Evolutionary conservation across 2,329 filamentous ascomycete genomes (phyloP), one percentile per base, ranked within the genome.

Genomic region (Diaporthe amygdali): DNA sequence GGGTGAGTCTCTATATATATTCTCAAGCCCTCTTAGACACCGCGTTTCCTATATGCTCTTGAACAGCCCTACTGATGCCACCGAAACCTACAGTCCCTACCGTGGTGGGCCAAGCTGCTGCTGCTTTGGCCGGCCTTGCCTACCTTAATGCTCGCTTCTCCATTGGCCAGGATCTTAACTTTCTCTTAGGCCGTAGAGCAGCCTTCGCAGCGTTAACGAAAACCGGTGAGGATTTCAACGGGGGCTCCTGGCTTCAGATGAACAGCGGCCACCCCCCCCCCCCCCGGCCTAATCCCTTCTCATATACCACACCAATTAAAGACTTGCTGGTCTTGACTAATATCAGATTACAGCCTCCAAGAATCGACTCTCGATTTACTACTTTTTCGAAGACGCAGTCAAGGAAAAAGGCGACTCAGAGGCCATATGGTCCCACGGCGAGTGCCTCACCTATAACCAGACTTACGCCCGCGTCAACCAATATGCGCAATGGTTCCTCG

Each of bases 121-220:
- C 69, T 49, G 66, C 66, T 32, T 44, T 81, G 12, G 81, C 82
- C 5, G 80, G 79, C 54, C 76, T 83, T 32, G 86, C 88, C 49
- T 93, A 94, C 75, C 82, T 93, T 54, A 89, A 95, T 76, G 93
- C 90, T 68, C 94, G 92, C 82, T 91, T 88, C 75, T 89, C 93
- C 77, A 78, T 95, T 63, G 79, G 81, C 51, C 89, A 92, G 76
- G 93, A 95, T 78, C 74, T 92, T 20, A 75, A 77, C 0, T 75
- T 76, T 8, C 79, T 93, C n/a, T 77, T 82, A 15, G 80, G 81
- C 14, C 71, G 82, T n/a, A 83, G 81, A 44, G 80, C 78, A 39
- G 81, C 82, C 12, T 80, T 82, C 66, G 84, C 86, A 66, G 79
- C 83, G 3, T 85, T 86, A 68, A 79, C 80, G 5, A 83, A 84